These are phyloP conservation scores for Yamadazyma sp. DNA, from an alignment of 1,139 yeast genomes.

Conservation along the genomic window DNA sequence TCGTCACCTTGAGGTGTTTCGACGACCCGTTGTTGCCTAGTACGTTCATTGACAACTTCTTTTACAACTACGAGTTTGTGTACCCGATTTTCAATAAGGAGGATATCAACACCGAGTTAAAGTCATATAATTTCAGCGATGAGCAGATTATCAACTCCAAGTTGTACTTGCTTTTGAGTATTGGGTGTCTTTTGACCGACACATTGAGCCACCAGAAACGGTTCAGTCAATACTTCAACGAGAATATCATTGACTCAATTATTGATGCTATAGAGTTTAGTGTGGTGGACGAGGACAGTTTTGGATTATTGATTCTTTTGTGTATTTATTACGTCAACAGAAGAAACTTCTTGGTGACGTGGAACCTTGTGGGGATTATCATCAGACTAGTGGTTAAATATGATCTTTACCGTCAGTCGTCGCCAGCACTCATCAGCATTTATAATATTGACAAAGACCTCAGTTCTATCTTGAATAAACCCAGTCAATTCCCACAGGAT, in stretches of 20 bases:
- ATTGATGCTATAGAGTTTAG: slow-evolving; percentile 34
- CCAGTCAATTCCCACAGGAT: slow-evolving; percentile 35
- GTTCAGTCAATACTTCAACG: slow-evolving; percentile 32
- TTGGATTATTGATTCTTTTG: slow-evolving; percentile 31
- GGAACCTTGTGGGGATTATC: slow-evolving; percentile 39
- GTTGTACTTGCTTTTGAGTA: slow-evolving; percentile 37
- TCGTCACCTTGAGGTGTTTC: slow-evolving; percentile 35
- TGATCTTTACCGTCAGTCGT: slow-evolving; percentile 20
- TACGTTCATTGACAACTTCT: slow-evolving; percentile 32
- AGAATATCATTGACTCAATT: slow-evolving; percentile 31
- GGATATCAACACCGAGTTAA: slow-evolving; percentile 21
- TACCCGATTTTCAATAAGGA: slow-evolving; percentile 38
- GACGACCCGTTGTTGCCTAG: slow-evolving; percentile 28
- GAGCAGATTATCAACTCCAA: slow-evolving; percentile 42
- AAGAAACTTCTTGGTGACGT: slow-evolving; percentile 28
- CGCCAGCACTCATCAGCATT: slow-evolving; percentile 33
- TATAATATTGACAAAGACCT: slow-evolving; percentile 42
- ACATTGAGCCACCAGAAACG: slow-evolving; percentile 21
- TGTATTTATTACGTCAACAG: slow-evolving; percentile 31
- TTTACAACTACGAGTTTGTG: slow-evolving; percentile 35
- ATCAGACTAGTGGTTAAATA: slow-evolving; percentile 28
- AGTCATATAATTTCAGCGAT: slow-evolving; percentile 28
- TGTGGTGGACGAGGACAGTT: slow-evolving; percentile 16
- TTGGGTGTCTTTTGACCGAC: slow-evolving; percentile 42
- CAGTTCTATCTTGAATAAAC: slow-evolving; percentile 31